phyloP scores from a whole-genome alignment of 1,139 yeast genomes.

The Debaryomyces subglobosus region DNA sequence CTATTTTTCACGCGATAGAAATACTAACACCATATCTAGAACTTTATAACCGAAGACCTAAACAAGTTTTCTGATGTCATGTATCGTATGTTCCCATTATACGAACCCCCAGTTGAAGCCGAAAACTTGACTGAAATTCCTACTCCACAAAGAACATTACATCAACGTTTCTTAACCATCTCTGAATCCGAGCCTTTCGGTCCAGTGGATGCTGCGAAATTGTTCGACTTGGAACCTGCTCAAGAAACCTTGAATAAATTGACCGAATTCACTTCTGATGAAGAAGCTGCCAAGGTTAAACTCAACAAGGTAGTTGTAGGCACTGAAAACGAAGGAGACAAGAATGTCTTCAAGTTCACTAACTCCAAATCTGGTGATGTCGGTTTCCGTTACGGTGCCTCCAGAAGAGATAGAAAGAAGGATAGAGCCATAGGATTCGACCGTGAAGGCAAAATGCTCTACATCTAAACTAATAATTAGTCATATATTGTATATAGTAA shows the following conservation, averaged over 20 bases:
- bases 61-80: slow-evolving; percentile 58
- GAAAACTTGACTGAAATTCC: slow-evolving; percentile 94
- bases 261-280: slow-evolving; percentile 54
- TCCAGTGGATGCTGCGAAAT: slow-evolving; percentile 92
- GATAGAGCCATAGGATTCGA: slow-evolving; percentile 80
- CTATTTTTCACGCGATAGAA: neutral
- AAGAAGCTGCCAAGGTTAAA: slow-evolving; percentile 23
- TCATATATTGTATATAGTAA: slow-evolving; percentile 16
- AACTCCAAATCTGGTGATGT: slow-evolving; percentile 79
- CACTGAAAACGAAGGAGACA: slow-evolving; percentile 56
- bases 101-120: slow-evolving; percentile 46
- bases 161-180: slow-evolving; percentile 82
- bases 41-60: slow-evolving; percentile 53
- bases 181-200: slow-evolving; percentile 98
- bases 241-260: slow-evolving; percentile 69
- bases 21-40: slow-evolving; percentile 42
- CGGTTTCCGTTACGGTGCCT: slow-evolving; percentile 91
- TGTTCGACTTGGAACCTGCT: slow-evolving; percentile 85
- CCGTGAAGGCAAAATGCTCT: slow-evolving; percentile 65
- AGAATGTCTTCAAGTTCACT: slow-evolving; percentile 70
- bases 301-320: slow-evolving; percentile 49
- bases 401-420: slow-evolving; percentile 85
- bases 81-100: slow-evolving; percentile 83
- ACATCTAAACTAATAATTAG: slow-evolving; percentile 20
- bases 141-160: slow-evolving; percentile 79